Evolutionary conservation across 108 stramenopile genomes (phyloP).

Genomic region (Skeletonema potamos): DNA sequence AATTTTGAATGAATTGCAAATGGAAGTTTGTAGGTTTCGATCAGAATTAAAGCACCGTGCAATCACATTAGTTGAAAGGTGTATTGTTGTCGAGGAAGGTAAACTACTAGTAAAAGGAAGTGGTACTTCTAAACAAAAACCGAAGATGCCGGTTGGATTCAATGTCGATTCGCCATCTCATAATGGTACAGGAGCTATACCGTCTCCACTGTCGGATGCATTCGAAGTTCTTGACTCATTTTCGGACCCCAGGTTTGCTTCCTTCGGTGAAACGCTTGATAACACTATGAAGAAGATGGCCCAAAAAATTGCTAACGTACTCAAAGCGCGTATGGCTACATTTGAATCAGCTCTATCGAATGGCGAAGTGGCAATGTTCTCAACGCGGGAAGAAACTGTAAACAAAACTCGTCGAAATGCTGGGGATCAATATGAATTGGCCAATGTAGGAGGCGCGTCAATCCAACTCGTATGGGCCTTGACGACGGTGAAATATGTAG

Average conservation of each 20-base stretch:
- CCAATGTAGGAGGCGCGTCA: conserved; percentile 10
- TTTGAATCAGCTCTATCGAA: conserved; percentile 10
- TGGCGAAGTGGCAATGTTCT: neutral
- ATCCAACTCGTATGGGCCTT: conserved; percentile 29
- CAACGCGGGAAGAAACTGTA: conserved; percentile 15
- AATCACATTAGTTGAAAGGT: conserved; percentile 12
- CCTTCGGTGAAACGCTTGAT: conserved; percentile 41
- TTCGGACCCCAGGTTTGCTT: conserved; percentile 10
- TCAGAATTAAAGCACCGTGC: conserved; percentile 40
- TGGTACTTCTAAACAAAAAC: neutral
- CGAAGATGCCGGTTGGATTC: neutral
- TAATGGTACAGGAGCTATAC: neutral
- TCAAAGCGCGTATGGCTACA: conserved; percentile 4
- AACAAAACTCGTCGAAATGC: conserved; percentile 7
- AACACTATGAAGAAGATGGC: conserved; percentile 18
- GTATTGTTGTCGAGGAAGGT: conserved; percentile 5
- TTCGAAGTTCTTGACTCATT: conserved; percentile 28
- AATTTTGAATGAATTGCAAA: conserved; percentile 26
- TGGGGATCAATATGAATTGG: neutral
- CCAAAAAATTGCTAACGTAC: conserved; percentile 2
- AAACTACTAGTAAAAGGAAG: conserved; percentile 17
- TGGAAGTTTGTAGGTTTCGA: conserved; percentile 16
- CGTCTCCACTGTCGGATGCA: conserved; percentile 38
- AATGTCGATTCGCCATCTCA: neutral
- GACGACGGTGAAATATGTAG: neutral